Evolutionary conservation across 2,329 filamentous ascomycete genomes (phyloP).

Genomic region (Botrytis porri): DNA sequence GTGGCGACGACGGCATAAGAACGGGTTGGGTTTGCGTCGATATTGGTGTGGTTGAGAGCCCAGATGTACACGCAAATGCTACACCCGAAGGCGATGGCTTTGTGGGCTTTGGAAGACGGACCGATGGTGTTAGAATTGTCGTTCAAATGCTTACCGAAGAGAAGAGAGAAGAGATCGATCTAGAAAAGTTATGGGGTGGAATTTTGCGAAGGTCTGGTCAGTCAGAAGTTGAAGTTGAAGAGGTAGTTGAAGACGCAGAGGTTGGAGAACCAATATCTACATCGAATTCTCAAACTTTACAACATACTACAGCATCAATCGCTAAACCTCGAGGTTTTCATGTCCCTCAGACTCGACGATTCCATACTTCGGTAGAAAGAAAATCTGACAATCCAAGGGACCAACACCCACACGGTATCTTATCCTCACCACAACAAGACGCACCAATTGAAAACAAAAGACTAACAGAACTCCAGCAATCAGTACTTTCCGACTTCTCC

Average conservation of each 20-base stretch:
- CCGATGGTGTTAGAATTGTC: conserved; percentile 58
- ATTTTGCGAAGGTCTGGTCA: conserved; percentile 31
- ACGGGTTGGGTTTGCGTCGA: conserved; percentile 98
- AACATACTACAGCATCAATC: not conserved
- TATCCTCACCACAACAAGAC: conserved; percentile 11
- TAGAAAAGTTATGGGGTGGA: conserved; percentile 59
- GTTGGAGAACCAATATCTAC: not conserved
- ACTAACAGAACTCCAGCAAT: conserved; percentile 18
- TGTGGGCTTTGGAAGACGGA: conserved; percentile 70
- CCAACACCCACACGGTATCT: conserved; percentile 13
- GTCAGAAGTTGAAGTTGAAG: conserved; percentile 15
- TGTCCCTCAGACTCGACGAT: conserved; percentile 17
- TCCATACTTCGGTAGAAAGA: conserved; percentile 23
- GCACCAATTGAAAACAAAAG: conserved; percentile 18
- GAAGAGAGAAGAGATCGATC: conserved; percentile 63
- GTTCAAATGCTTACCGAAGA: conserved; percentile 71
- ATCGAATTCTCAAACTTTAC: not conserved
- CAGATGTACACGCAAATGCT: conserved; percentile 42
- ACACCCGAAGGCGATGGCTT: conserved; percentile 52
- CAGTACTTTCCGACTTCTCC: conserved; percentile 19
- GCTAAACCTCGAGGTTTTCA: conserved; percentile 14
- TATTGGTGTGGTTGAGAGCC: conserved; percentile 65
- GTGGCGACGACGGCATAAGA: conserved; percentile 77
- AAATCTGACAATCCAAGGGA: not conserved
- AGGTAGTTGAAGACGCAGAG: not conserved